Percentiles rank a stretch among this genome's conserved stretches.
Evolutionary conservation across 768 basidiomycete species (phyloP).

Genomic region (Daedaleopsis sinensis): DNA sequence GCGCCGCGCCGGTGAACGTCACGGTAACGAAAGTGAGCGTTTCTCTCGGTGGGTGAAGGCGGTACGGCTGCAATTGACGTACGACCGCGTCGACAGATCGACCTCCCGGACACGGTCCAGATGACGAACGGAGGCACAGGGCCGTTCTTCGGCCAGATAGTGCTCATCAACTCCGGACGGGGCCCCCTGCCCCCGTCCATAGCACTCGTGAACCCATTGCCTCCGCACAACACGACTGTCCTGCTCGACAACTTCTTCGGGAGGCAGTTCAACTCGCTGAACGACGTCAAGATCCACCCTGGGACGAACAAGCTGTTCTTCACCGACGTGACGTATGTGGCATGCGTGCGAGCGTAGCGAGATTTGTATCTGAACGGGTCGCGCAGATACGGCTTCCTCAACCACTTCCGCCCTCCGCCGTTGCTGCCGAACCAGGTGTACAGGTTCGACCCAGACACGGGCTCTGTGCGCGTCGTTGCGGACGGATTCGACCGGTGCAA

Average conservation of each 20-base stretch:
- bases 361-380: neutral
- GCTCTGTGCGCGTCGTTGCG: conserved; percentile 70
- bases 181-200: conserved; percentile 63
- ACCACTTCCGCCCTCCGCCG: conserved; percentile 67
- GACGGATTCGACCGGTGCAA: conserved; percentile 76
- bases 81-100: conserved; percentile 43
- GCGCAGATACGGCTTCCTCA: conserved; percentile 62
- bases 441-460: conserved; percentile 67
- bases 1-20: conserved; percentile 46
- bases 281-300: conserved; percentile 78
- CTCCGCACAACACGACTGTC: conserved; percentile 69
- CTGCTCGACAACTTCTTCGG: conserved; percentile 81
- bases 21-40: conserved; percentile 44
- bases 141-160: conserved; percentile 56
- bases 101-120: conserved; percentile 58
- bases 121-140: conserved; percentile 76
- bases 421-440: conserved; percentile 79
- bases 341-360: neutral
- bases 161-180: conserved; percentile 69
- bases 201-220: conserved; percentile 61
- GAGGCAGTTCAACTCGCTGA: conserved; percentile 80
- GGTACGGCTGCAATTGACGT: neutral
- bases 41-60: conserved; percentile 9
- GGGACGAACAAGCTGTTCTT: conserved; percentile 69
- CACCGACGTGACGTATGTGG: conserved; percentile 64